Base-by-base conservation (phyloP, 768 basidiomycete genomes). In the Boletellus sp. region DNA sequence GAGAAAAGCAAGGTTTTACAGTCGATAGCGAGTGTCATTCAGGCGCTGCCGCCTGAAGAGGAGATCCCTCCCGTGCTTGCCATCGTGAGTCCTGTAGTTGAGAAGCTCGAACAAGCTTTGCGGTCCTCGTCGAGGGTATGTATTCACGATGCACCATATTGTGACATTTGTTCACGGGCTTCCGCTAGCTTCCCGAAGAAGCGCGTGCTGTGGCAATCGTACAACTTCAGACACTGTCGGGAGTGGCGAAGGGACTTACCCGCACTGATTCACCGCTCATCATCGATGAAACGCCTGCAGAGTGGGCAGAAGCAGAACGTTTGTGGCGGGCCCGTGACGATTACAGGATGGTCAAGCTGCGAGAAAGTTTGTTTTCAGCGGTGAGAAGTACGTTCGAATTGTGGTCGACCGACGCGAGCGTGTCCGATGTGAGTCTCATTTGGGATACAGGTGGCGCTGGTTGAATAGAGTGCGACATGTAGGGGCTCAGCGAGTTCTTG, bases 1-100 rank as follows among this genome's bases (percentile, higher is more conserved):
- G 93, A 95, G 67, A 89, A 88, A 69, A 80, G 83, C 57, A 96
- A 94, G 68, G 90, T 96, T 1, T 72, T 96, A 39, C 89, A 96
- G 63, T 90, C 88, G 0, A 94, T 97, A 45, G 84, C 91, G 2
- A 95, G 93, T 54, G 91, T 97, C 3, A 88, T 96, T 28, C 90
- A 96, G 60, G 94, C 94, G 0, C 68, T 97, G 42, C 85, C 90
- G 0, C 84, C 90, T 0, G 72, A 73, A 36, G 86, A 92, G 37
- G 88, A 81, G 48, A 84, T 95, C 23, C 76, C 81, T 0, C 88
- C 92, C 0, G 76, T 94, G 0, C 63, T 90, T 79, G 85, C 83
- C 0, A 88, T 95, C 48, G 78, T 91, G 6, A 75, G 72, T 45
- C 92, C 92, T 0, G 82, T 94, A 4, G 70, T 91, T 1, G 75